Conservation (phyloP, 805 yeast genomes). For the Candida railenensis region DNA sequence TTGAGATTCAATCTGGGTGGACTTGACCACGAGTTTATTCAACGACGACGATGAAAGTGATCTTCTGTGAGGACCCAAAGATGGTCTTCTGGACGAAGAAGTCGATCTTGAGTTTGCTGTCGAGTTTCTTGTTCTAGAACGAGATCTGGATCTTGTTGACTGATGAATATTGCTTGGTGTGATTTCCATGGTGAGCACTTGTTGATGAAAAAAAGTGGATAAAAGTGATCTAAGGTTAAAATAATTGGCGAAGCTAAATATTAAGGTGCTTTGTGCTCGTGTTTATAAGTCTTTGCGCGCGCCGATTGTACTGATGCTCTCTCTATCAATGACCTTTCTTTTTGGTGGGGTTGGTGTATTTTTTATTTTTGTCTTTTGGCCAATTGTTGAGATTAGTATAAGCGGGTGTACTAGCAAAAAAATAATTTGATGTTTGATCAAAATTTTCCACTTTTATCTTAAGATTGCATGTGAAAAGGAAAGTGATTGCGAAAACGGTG, state of each 20-base stretch:
- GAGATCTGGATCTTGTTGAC: conserved; percentile 35
- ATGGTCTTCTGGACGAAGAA: conserved; percentile 33
- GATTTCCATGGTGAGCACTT: conserved; percentile 13
- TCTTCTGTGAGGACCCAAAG: conserved; percentile 26
- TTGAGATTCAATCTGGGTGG: conserved; percentile 23
- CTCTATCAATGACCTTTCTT: too few species aligned
- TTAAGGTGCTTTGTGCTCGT: background rate
- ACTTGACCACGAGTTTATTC: conserved; percentile 24
- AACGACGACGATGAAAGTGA: conserved; percentile 36
- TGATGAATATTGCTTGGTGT: conserved; percentile 10
- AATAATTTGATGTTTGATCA: too few species aligned
- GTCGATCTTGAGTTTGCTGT: conserved; percentile 34
- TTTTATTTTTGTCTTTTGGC: background rate
- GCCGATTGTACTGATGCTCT: too few species aligned
- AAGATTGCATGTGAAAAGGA: background rate
- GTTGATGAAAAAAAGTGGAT: background rate
- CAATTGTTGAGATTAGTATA: background rate
- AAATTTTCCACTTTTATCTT: background rate
- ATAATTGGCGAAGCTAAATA: background rate
- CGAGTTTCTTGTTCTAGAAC: conserved; percentile 31
- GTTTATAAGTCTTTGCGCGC: background rate
- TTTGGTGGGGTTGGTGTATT: too few species aligned
- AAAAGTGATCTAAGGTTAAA: background rate
- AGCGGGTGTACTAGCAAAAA: too few species aligned
- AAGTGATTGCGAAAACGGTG: too few species aligned